phyloP scores from a whole-genome alignment of 257 asterid genomes.

The Fraxinus excelsior region DNA sequence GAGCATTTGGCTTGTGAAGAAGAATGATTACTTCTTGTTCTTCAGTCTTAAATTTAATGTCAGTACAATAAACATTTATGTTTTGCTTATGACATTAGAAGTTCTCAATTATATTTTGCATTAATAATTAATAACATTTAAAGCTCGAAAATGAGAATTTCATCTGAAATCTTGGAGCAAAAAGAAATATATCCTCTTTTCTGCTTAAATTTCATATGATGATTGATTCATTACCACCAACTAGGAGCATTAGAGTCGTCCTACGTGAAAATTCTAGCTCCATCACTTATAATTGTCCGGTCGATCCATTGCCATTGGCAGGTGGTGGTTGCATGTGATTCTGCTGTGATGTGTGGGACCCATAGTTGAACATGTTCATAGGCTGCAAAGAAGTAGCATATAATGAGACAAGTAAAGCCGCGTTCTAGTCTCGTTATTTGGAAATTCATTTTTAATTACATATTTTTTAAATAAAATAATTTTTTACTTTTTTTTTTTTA shows the following conservation, averaged over 20 bases:
- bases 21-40: no score
- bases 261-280: no score
- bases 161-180: neutral
- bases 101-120: neutral
- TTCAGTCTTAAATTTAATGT: neutral
- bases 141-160: neutral
- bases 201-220: neutral
- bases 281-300: neutral
- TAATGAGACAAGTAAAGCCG: neutral
- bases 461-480: no score
- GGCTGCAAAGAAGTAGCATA: conserved; percentile 40
- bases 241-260: no score
- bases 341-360: conserved; percentile 49
- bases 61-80: no score
- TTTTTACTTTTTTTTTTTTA: no score
- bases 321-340: conserved; percentile 37
- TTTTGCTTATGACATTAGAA: no score
- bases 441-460: no score
- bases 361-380: conserved; percentile 51
- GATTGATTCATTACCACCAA: neutral
- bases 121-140: no score
- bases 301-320: conserved; percentile 38
- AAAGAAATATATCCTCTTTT: neutral
- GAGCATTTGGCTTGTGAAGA: no score
- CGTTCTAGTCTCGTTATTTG: no score